Base-by-base conservation (phyloP, 2,329 filamentous ascomycete species). In the Xylariaceae sp. region DNA sequence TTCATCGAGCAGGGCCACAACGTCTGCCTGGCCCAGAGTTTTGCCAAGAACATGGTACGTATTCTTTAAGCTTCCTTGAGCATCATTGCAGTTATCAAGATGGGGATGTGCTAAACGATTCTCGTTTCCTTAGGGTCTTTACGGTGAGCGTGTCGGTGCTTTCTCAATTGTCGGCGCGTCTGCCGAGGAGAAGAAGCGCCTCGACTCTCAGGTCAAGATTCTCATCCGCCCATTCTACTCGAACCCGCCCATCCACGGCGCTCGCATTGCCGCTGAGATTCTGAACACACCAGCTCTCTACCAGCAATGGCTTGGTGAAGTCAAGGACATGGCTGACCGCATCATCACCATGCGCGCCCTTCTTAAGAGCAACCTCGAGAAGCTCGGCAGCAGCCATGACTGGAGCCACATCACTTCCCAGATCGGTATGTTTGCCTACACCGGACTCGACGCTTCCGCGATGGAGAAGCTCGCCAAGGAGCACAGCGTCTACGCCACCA, bases 391-490 rank as follows among this genome's bases (percentile, higher is more conserved):
- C 82, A 92, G 92, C 84, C 91, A 95, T 78, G 90, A 97, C 82
- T 99, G 94, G 94, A 90, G 88, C 75, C 94, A 99, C 83, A 99
- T 99, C 78, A 97, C 94, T 68, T 92, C 83, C 78, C 91, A 96
- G 85, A 99, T 99, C 72, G 94, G 94, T 80, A 99, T 99, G 94
- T 99, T 99, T 74, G 93, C 94, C 69, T 99, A 96, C 84, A 99
- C 94, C 55, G 94, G 94, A 63, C 81, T 99, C 71, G 93, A 82
- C 70, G 80, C 92, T 57, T 88, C 93, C 78, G 89, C 97, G 80
- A 97, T 97, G 90, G 89, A 93, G 58, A 80, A 80, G 71, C 82
- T 99, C 64, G 90, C 92, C 68, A 92, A 95, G 82, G 90, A 97
- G 81, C 90, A 94, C 83, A 96, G 91, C 62, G 93, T 99, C 70